Evolutionary conservation across 78 protist species (phyloP).

Genomic region (Mastigamoeba balamuthi): DNA sequence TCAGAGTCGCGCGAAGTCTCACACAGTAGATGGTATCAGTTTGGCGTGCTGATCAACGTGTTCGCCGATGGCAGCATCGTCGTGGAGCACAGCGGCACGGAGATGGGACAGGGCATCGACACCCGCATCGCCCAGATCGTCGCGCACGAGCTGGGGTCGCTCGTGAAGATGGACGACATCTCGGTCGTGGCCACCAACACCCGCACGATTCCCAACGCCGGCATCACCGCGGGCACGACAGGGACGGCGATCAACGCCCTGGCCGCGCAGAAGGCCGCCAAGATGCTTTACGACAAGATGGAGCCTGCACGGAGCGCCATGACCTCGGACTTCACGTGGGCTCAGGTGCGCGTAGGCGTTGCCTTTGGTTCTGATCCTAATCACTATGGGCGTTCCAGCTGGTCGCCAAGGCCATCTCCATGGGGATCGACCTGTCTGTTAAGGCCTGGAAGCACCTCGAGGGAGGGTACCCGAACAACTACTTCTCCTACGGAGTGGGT

Average conservation of each 20-base stretch:
- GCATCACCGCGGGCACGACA: slow-evolving; percentile 59
- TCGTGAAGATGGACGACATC: slow-evolving; percentile 5
- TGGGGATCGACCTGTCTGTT: too few species aligned
- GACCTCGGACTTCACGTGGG: slow-evolving; percentile 17
- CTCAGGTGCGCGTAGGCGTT: slow-evolving; percentile 16
- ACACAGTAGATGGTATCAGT: too few species aligned
- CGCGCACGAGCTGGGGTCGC: slow-evolving; percentile 41
- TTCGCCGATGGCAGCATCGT: slow-evolving; percentile 71
- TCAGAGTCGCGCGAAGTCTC: too few species aligned
- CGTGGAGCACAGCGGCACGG: slow-evolving; percentile 74
- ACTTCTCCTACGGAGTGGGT: slow-evolving; percentile 66
- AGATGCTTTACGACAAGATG: slow-evolving; percentile 45
- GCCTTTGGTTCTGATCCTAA: slow-evolving; percentile 9
- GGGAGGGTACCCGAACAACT: too few species aligned
- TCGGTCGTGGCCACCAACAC: slow-evolving; percentile 53
- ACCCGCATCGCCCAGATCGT: slow-evolving; percentile 57
- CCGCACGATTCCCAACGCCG: slow-evolving; percentile 42
- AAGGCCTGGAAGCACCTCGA: too few species aligned
- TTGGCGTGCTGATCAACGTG: too few species aligned
- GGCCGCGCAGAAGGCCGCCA: too few species aligned
- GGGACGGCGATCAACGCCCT: slow-evolving; percentile 61
- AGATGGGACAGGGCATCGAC: slow-evolving; percentile 83
- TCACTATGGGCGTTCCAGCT: neutral
- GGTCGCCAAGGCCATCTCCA: neutral
- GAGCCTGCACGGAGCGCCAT: neutral